Conservation (phyloP, 495 filamentous ascomycete genomes). For the Penicillium soppii region DNA sequence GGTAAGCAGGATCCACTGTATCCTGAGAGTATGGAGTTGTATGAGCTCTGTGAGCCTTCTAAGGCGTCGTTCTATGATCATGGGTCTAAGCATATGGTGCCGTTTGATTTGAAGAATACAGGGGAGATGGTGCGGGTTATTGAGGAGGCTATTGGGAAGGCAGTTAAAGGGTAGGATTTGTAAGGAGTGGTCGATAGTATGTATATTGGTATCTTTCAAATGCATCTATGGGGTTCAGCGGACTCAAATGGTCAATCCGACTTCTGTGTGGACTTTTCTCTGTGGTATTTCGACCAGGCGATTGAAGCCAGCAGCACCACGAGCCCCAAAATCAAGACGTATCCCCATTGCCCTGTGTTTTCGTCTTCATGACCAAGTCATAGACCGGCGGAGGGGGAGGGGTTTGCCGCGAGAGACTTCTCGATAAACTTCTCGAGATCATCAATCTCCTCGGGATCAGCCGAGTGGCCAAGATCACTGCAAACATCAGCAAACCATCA, state of each 20-base stretch:
- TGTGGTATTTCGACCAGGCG: slow-evolving; percentile 18
- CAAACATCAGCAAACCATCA: slow-evolving; percentile 16
- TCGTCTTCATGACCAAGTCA: slow-evolving; percentile 35
- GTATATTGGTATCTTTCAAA: neutral
- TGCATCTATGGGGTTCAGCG: neutral
- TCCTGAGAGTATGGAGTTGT: slow-evolving; percentile 28
- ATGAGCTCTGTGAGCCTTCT: slow-evolving; percentile 35
- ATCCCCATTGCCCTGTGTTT: slow-evolving; percentile 12
- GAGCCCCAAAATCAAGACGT: slow-evolving; percentile 36
- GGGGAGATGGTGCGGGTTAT: slow-evolving; percentile 32
- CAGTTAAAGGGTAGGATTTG: slow-evolving; percentile 12
- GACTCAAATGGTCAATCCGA: neutral
- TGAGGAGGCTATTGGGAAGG: slow-evolving; percentile 30
- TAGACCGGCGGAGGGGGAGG: slow-evolving; percentile 44
- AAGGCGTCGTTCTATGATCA: slow-evolving; percentile 38
- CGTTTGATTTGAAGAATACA: slow-evolving; percentile 38
- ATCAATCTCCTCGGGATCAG: slow-evolving; percentile 75
- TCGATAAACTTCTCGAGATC: slow-evolving; percentile 77
- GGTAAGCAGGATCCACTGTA: slow-evolving; percentile 35
- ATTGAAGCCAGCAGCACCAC: slow-evolving; percentile 53
- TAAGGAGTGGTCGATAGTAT: too few species aligned
- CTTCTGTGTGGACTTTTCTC: neutral
- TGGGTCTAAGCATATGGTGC: slow-evolving; percentile 40
- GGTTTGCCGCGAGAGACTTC: slow-evolving; percentile 59
- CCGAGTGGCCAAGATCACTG: slow-evolving; percentile 72